Evolutionary conservation across 768 basidiomycete genomes (phyloP).

Genomic region (Sporobolomyces phaffii): DNA sequence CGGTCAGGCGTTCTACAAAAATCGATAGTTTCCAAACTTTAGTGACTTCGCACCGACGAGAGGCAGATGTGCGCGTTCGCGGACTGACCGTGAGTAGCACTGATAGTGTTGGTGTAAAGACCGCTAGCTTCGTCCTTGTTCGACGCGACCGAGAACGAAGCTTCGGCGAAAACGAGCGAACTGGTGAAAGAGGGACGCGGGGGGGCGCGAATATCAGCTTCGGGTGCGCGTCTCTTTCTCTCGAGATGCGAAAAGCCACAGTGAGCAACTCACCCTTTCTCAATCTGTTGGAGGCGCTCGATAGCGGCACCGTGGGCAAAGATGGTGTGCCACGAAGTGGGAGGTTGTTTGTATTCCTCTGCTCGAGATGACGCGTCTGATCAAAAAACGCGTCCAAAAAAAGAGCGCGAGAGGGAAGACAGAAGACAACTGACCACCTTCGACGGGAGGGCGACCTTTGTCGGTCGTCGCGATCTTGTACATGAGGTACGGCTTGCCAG

Average conservation of each 20-base stretch:
- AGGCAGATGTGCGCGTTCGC: no score
- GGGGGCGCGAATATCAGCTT: no score
- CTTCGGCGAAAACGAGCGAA: conserved; percentile 71
- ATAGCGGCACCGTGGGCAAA: conserved; percentile 68
- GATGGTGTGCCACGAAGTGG: conserved; percentile 69
- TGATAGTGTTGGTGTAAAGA: conserved; percentile 17
- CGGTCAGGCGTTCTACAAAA: conserved; percentile 30
- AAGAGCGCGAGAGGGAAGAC: no score
- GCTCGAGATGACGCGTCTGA: not conserved
- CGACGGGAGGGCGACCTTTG: conserved; percentile 21
- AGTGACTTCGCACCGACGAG: not conserved
- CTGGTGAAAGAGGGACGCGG: conserved; percentile 29
- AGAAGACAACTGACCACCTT: conserved; percentile 31
- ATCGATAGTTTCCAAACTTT: no score
- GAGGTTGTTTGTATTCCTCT: conserved; percentile 55
- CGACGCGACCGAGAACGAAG: conserved; percentile 50
- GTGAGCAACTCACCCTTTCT: conserved; percentile 53
- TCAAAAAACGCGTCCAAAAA: not conserved
- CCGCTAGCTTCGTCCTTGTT: conserved; percentile 30
- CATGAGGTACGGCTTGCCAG: conserved; percentile 73
- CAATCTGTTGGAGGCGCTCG: conserved; percentile 60
- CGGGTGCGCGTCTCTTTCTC: not conserved
- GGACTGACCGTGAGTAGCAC: conserved; percentile 20
- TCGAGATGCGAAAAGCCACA: no score
- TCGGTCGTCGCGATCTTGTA: conserved; percentile 72